Base-by-base conservation (phyloP, 2,329 filamentous ascomycete genomes). In the Aspergillus felis region DNA sequence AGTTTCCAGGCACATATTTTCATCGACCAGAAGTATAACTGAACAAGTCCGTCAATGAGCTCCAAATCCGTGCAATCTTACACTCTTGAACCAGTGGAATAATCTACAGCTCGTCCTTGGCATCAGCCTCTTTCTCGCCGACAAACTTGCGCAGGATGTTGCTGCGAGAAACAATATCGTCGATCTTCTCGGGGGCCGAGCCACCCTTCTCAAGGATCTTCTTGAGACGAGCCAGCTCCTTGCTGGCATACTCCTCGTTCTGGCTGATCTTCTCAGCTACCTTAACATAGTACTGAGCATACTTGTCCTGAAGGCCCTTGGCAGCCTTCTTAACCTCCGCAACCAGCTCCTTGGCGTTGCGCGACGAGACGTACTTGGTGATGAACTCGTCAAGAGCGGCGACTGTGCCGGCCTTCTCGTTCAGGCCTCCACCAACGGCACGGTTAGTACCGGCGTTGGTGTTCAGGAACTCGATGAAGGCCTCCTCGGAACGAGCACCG, bases 241-340 rank as follows among this genome's bases (percentile, higher is more conserved):
- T 97, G 71, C 85, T 79, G 51, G 87, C 91, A 71, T 91, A 97
- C 53, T 81, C 87, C 60, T 89, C 82, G 78, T 89, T 95, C 75
- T 87, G 82, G 72, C 80, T 82, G 62, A 94, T 79, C 86, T 97
- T 97, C 73, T 90, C 85, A 60, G 94, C 89, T 55, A 96, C 92
- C 74, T 90, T 91, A 74, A 94, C 82, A 76, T 99, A 97, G 84
- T 99, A 99, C 77, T 92, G 84, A 50, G 91, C 91, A 71, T 93
- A 96, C 81, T 90, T 91, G 75, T 88, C 87, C 78, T 88, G 84
- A 53, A 94, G 74, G 53, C 77, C 79, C 66, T 83, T 82, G 24
- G 87, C 87, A 60, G 86, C 84, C 79, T 88, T 88, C 80, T 88
- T 87, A 54, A 89, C 82, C 76, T 95, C 88, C 47, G 82, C 81